phyloP scores from a whole-genome alignment of 768 basidiomycete species.

The Naganishia onofrii region DNA sequence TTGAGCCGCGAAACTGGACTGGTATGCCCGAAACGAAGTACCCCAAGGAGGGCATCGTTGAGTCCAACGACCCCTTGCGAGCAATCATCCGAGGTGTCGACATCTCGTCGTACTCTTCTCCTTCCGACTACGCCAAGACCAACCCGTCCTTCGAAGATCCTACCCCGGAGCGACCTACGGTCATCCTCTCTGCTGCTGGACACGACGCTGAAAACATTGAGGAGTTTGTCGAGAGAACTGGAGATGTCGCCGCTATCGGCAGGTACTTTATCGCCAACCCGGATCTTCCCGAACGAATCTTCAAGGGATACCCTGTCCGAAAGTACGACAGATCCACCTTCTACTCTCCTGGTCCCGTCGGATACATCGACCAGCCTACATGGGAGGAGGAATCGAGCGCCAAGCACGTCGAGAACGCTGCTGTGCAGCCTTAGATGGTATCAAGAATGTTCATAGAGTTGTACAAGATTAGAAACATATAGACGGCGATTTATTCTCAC shows the following conservation, averaged over 20 bases:
- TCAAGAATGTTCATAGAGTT: slow-evolving; percentile 11
- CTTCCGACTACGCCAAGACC: slow-evolving; percentile 31
- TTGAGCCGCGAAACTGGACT: slow-evolving; percentile 31
- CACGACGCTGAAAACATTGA: slow-evolving; percentile 30
- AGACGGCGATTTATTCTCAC: not conserved
- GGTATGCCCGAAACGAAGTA: slow-evolving; percentile 22
- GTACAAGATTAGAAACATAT: slow-evolving; percentile 9
- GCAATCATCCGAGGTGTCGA: slow-evolving; percentile 37
- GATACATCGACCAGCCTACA: slow-evolving; percentile 35
- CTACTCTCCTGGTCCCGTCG: slow-evolving; percentile 33
- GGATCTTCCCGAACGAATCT: slow-evolving; percentile 36
- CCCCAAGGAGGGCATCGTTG: slow-evolving; percentile 27
- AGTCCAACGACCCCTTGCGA: slow-evolving; percentile 36
- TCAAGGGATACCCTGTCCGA: slow-evolving; percentile 22
- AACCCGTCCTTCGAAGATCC: slow-evolving; percentile 35
- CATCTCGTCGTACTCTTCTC: slow-evolving; percentile 7
- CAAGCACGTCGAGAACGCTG: slow-evolving; percentile 18
- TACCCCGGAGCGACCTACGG: slow-evolving; percentile 25
- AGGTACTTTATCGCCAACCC: slow-evolving; percentile 38
- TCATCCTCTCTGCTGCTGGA: slow-evolving; percentile 31
- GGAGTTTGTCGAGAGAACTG: slow-evolving; percentile 34
- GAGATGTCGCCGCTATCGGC: slow-evolving; percentile 37
- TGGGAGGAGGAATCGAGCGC: slow-evolving; percentile 6
- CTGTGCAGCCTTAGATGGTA: slow-evolving; percentile 14
- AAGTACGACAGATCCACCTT: slow-evolving; percentile 38